Conservation (phyloP, 192 early-diverging fungal genomes). For the Coemansia sp. region DNA sequence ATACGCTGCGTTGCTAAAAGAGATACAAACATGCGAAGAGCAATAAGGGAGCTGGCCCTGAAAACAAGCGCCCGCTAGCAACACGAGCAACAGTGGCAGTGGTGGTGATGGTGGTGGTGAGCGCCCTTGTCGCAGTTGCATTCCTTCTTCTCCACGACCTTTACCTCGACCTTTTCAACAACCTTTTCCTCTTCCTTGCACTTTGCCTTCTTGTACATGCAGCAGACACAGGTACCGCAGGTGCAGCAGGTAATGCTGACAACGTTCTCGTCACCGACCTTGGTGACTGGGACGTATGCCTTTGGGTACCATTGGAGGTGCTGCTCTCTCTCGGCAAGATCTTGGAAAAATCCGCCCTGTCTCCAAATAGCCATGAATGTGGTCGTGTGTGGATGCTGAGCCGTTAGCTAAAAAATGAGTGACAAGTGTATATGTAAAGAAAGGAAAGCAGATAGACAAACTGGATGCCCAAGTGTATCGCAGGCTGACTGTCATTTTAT, state of each 20-base stretch:
- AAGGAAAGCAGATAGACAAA: not conserved
- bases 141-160: conserved; percentile 15
- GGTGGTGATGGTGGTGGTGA: conserved; percentile 27
- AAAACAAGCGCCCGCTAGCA: not conserved
- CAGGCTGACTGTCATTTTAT: not conserved
- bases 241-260: conserved; percentile 38
- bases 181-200: conserved; percentile 9
- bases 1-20: not conserved
- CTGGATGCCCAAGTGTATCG: not conserved
- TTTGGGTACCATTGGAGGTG: conserved; percentile 55
- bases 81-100: conserved; percentile 20
- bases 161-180: conserved; percentile 14
- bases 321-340: conserved; percentile 55
- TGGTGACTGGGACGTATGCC: conserved; percentile 50
- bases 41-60: not conserved
- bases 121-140: conserved; percentile 28
- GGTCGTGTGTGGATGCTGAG: not conserved
- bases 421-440: not conserved
- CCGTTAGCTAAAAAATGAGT: not conserved
- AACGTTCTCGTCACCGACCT: conserved; percentile 44
- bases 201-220: conserved; percentile 17
- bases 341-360: conserved; percentile 56
- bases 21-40: not conserved
- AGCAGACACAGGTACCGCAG: conserved; percentile 44
- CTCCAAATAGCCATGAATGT: conserved; percentile 48